Evolutionary conservation across 495 filamentous ascomycete species (phyloP).

Genomic region (Aspergillus baeticus): DNA sequence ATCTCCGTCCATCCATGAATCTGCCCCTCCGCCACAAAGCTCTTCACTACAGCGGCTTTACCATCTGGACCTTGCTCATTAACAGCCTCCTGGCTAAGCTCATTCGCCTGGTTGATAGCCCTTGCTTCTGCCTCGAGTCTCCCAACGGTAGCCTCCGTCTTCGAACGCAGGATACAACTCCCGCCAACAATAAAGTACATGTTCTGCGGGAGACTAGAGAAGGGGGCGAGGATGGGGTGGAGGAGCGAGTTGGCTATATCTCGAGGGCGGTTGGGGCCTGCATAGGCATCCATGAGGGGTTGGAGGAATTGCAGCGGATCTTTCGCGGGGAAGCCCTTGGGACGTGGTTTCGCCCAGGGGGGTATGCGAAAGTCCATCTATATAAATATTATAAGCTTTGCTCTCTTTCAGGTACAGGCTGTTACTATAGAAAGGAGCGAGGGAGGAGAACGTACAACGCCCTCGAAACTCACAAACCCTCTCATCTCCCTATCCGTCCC

Average conservation of each 20-base stretch:
- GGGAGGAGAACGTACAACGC: not conserved
- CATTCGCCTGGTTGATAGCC: not conserved
- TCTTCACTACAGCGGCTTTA: not conserved
- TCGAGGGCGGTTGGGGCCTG: not conserved
- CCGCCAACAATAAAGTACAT: not conserved
- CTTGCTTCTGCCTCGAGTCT: not conserved
- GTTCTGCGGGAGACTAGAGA: slow-evolving; percentile 2
- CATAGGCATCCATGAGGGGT: slow-evolving; percentile 11
- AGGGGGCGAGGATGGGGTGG: slow-evolving; percentile 5
- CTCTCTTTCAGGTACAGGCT: not conserved
- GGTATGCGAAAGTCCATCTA: slow-evolving; percentile 12
- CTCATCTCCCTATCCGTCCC: slow-evolving; percentile 3
- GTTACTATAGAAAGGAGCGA: not conserved
- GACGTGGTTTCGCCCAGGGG: slow-evolving; percentile 5
- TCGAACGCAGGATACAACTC: slow-evolving; percentile 1
- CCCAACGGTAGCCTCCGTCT: not conserved
- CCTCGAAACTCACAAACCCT: not conserved
- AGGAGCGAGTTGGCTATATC: slow-evolving; percentile 1
- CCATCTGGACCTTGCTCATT: not conserved
- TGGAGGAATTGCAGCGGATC: slow-evolving; percentile 9
- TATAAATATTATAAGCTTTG: too few relatives aligned
- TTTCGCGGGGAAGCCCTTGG: not conserved
- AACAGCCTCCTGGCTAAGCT: too few relatives aligned
- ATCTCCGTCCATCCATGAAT: slow-evolving; percentile 9
- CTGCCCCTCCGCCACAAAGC: slow-evolving; percentile 1